Conservation (phyloP, 1,284 basidiomycete genomes). For the Pholiota adiposa region DNA sequence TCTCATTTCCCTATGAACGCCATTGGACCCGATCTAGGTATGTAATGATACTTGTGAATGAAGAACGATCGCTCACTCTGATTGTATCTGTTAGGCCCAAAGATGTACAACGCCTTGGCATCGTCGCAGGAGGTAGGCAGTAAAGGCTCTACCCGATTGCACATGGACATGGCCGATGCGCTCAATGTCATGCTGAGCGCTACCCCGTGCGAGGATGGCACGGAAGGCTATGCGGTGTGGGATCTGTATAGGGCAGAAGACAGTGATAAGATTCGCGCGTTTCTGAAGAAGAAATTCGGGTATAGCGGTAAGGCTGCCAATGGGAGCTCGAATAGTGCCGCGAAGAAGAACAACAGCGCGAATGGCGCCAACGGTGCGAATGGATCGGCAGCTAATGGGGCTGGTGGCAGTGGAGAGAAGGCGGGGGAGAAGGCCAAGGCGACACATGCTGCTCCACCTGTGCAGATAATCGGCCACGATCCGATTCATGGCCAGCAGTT, state of each 20-base stretch:
- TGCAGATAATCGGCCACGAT: constrained; percentile 54
- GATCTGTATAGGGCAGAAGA: constrained; percentile 89
- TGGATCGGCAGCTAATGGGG: background rate
- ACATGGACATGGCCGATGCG: constrained; percentile 97
- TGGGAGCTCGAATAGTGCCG: too few relatives aligned
- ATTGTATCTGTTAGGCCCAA: constrained; percentile 57
- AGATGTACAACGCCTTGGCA: constrained; percentile 83
- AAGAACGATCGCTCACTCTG: constrained; percentile 3
- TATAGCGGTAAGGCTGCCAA: constrained; percentile 37
- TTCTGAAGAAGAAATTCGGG: constrained; percentile 66
- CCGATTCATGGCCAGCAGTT: constrained; percentile 92
- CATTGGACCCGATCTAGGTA: constrained; percentile 85
- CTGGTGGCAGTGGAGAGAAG: background rate
- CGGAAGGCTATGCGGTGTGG: constrained; percentile 88
- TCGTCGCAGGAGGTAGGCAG: constrained; percentile 64
- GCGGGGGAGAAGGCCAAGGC: constrained; percentile 18
- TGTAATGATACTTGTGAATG: constrained; percentile 31
- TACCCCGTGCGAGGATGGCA: constrained; percentile 60
- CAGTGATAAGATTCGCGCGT: constrained; percentile 76
- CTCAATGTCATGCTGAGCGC: constrained; percentile 91
- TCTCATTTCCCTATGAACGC: constrained; percentile 87
- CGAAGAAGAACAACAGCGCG: background rate
- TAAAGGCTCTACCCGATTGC: constrained; percentile 85
- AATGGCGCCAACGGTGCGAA: background rate
- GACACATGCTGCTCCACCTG: constrained; percentile 10